Percentiles rank a stretch among this genome's conserved stretches.
phyloP scores from a whole-genome alignment of 2,329 filamentous ascomycete genomes.

The Colletotrichum truncatum region DNA sequence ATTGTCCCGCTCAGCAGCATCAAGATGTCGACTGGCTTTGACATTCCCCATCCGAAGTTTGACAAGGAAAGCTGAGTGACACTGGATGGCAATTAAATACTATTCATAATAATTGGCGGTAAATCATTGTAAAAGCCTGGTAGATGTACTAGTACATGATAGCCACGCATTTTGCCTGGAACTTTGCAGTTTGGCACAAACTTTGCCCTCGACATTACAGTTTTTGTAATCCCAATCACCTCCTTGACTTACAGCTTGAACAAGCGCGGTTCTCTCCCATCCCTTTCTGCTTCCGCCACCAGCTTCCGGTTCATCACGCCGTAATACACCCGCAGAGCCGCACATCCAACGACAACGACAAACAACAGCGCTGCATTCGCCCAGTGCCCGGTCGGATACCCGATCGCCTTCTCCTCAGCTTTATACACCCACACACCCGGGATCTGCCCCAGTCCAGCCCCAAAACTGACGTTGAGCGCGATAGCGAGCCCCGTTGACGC shows the following conservation, averaged over 20 bases:
- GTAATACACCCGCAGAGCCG: constrained; percentile 66
- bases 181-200: background rate
- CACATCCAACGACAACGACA: constrained; percentile 64
- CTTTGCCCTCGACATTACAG: too few species aligned
- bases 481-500: constrained; percentile 74
- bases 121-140: too few species aligned
- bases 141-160: too few species aligned
- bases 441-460: constrained; percentile 75
- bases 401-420: constrained; percentile 63
- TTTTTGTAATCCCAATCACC: too few species aligned
- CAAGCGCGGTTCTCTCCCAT: constrained; percentile 45
- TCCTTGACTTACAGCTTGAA: constrained; percentile 48
- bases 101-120: too few species aligned
- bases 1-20: accelerated
- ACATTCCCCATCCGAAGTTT: background rate
- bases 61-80: background rate
- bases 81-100: background rate
- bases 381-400: constrained; percentile 78
- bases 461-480: constrained; percentile 74
- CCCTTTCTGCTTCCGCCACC: constrained; percentile 38
- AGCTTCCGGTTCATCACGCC: constrained; percentile 53
- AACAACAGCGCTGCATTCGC: constrained; percentile 69
- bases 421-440: constrained; percentile 80
- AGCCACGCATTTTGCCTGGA: too few species aligned
- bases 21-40: background rate